These are phyloP conservation scores for Psilocybe cubensis DNA, from an alignment of 768 basidiomycete species.

Conservation along the genomic window DNA sequence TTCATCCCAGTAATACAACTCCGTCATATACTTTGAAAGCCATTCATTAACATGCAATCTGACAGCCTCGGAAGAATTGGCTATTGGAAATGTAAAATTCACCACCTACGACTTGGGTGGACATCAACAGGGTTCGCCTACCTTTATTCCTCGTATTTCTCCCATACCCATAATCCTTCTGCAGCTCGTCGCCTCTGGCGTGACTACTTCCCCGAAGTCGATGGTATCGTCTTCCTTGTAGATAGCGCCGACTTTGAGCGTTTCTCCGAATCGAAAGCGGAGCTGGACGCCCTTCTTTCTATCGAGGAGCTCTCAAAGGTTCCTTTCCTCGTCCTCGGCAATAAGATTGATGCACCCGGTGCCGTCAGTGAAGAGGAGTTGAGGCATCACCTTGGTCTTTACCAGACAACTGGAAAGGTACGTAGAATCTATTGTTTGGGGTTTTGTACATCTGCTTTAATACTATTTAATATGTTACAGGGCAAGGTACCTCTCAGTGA, in stretches of 20 bases:
- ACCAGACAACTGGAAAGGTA: conserved; percentile 99
- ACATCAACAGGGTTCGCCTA: conserved; percentile 83
- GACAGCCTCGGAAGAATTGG: conserved; percentile 95
- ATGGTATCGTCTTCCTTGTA: conserved; percentile 97
- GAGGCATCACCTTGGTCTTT: conserved; percentile 91
- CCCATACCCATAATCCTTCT: conserved; percentile 1
- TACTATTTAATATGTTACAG: conserved; percentile 46
- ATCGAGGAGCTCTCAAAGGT: conserved; percentile 96
- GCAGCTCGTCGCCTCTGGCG: conserved; percentile 96
- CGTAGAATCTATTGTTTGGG: conserved; percentile 22
- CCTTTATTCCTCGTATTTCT: background rate
- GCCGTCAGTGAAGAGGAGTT: conserved; percentile 98
- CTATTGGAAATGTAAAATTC: conserved; percentile 99
- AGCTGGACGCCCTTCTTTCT: conserved; percentile 92
- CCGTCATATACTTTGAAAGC: background rate
- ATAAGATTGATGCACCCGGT: conserved; percentile 99
- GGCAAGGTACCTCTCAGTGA: conserved; percentile 97
- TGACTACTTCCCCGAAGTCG: conserved; percentile 99
- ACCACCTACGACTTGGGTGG: conserved; percentile 98
- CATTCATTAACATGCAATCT: conserved; percentile 6
- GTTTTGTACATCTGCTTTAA: too few species aligned
- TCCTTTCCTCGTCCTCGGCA: conserved; percentile 97
- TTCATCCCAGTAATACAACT: conserved; percentile 88
- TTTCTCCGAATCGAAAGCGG: conserved; percentile 94
- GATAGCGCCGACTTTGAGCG: conserved; percentile 97